Evolutionary conservation across 768 basidiomycete species (phyloP), one percentile per base, ranked within the genome.

Genomic region (Tephrocybe rancida): DNA sequence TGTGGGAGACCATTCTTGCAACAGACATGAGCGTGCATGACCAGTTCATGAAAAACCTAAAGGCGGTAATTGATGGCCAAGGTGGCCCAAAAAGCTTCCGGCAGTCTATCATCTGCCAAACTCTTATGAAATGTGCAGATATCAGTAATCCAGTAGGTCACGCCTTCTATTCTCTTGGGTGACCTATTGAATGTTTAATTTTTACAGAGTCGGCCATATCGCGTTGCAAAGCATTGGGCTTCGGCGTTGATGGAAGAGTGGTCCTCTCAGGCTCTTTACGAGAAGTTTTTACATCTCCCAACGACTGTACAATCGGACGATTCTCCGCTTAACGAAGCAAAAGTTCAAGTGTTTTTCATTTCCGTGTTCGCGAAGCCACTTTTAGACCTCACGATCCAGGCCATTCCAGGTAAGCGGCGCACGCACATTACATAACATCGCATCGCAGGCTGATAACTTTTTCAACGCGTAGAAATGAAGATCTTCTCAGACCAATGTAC

Each of bases 21-120:
- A 99, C 96, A 21, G 97, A 99, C 63, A 97, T 99, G 95, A 80
- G 86, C 49, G 83, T 96, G 16, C 96, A 98, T 68, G 80, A 78
- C 44, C 81, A 85, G 19, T 97, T 95, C 73, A 95, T 98, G 80
- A 66, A 74, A 35, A 75, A 83, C 37, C 85, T 96, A 57, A 68
- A 76, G 57, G 65, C 65, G 6, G 64, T 86, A 22, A 69, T 87
- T 34, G 63, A 68, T 3, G 80, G 78, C 19, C 72, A 73, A 25
- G 41, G 70, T 19, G 66, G 62, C 16, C 64, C 77, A 9, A 62
- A 81, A 39, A 71, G 73, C 47, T 65, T 72, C 59, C 80, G 85
- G 49, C 79, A 88, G 60, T 75, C 90, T 22, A 70, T 96, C 48
- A 69, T 94, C 21, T 96, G 92, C 66, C 94, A 98, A 63, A 90